phyloP scores from a whole-genome alignment of 768 basidiomycete genomes.

The Exidia glandulosa region DNA sequence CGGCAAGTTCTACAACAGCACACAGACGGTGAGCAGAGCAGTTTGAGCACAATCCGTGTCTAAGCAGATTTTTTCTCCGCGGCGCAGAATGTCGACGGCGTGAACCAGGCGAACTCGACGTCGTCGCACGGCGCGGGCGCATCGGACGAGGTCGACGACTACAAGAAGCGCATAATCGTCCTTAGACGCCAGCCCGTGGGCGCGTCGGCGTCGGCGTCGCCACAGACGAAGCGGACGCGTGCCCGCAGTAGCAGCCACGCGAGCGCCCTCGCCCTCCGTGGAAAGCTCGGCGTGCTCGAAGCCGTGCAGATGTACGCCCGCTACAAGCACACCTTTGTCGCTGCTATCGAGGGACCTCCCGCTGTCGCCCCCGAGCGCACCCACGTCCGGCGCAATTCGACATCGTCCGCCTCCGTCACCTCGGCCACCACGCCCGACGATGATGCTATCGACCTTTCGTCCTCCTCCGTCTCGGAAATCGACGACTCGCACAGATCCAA shows the following conservation, averaged over 20 bases:
- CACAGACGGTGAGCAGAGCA: constrained; percentile 34
- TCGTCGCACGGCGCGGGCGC: constrained; percentile 13
- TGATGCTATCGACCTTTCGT: neutral
- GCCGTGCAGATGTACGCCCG: constrained; percentile 55
- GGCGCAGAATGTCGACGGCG: constrained; percentile 43
- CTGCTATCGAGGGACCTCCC: constrained; percentile 10
- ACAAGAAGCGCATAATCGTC: neutral
- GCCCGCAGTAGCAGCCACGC: constrained; percentile 54
- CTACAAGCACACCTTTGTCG: constrained; percentile 45
- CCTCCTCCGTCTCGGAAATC: neutral
- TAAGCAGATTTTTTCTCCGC: neutral
- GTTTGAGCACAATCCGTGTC: neutral
- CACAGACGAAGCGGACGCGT: constrained; percentile 18
- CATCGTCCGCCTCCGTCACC: constrained; percentile 1
- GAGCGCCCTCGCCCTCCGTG: constrained; percentile 28
- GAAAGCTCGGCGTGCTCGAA: constrained; percentile 42
- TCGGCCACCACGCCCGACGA: neutral
- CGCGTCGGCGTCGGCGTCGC: neutral
- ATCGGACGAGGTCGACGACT: constrained; percentile 7
- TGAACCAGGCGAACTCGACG: constrained; percentile 53
- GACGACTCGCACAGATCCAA: neutral
- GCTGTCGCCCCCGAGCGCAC: constrained; percentile 8
- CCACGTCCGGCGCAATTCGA: constrained; percentile 39
- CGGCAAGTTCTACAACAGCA: constrained; percentile 58
- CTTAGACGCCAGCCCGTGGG: neutral